Conservation (phyloP, 495 filamentous ascomycete genomes). For the Penicillium odoratum region DNA sequence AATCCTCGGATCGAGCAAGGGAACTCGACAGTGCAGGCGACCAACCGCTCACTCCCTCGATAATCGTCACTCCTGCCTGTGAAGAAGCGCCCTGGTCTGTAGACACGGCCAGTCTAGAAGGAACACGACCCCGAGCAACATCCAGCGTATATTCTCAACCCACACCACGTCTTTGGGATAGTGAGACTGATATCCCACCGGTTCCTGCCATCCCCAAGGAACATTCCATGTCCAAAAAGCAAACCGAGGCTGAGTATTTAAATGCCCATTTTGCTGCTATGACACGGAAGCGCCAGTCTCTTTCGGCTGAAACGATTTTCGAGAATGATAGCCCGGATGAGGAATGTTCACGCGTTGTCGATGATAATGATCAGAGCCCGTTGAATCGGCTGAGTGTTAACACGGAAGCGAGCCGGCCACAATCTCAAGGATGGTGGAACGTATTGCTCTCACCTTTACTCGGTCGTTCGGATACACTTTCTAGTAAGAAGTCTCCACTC, state of each 20-base stretch:
- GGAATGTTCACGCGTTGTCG: slow-evolving; percentile 17
- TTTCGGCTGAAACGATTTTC: slow-evolving; percentile 56
- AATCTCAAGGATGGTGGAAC: slow-evolving; percentile 87
- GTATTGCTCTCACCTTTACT: slow-evolving; percentile 76
- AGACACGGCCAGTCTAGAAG: slow-evolving; percentile 26
- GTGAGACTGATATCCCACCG: slow-evolving; percentile 49
- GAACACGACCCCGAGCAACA: slow-evolving; percentile 40
- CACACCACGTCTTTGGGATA: slow-evolving; percentile 35
- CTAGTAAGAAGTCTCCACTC: slow-evolving; percentile 35
- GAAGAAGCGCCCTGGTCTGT: slow-evolving; percentile 59
- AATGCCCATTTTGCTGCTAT: slow-evolving; percentile 30
- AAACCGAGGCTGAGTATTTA: slow-evolving; percentile 34
- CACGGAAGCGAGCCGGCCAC: slow-evolving; percentile 52
- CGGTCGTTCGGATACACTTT: slow-evolving; percentile 4
- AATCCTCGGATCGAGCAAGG: slow-evolving; percentile 42
- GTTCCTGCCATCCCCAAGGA: slow-evolving; percentile 62
- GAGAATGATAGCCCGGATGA: slow-evolving; percentile 50
- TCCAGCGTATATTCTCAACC: slow-evolving; percentile 73
- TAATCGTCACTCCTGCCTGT: slow-evolving; percentile 65
- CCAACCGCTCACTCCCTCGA: slow-evolving; percentile 54
- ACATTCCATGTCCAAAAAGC: slow-evolving; percentile 28
- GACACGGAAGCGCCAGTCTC: slow-evolving; percentile 31
- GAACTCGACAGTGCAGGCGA: slow-evolving; percentile 33
- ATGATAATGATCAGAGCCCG: slow-evolving; percentile 18
- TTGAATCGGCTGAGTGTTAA: slow-evolving; percentile 39